Evolutionary conservation across 169 alveolate species (phyloP).

Genomic region (Pseudocohnilembus persalinus): DNA sequence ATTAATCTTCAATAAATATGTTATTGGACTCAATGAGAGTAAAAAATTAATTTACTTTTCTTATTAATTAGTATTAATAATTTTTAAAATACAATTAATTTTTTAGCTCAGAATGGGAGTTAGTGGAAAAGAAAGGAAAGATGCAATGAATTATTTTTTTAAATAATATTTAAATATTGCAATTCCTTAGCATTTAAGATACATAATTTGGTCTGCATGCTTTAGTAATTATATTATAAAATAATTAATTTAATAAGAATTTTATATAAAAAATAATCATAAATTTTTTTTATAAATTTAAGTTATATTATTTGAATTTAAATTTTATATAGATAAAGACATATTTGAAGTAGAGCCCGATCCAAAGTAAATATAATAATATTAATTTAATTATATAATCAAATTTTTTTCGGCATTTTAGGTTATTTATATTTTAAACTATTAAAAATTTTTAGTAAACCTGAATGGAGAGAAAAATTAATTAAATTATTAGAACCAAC

Average conservation of each 20-base stretch:
- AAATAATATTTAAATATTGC: conserved; percentile 36
- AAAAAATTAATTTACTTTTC: not conserved
- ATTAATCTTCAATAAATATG: conserved; percentile 35
- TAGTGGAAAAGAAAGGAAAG: conserved; percentile 42
- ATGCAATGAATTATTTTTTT: conserved; percentile 43
- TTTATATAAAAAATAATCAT: not conserved
- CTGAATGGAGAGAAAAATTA: conserved; percentile 32
- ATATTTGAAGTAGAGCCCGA: not conserved
- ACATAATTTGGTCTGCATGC: conserved; percentile 40
- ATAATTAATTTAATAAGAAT: conserved; percentile 11
- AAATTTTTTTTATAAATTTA: not conserved
- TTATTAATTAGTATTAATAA: not conserved
- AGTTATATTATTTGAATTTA: not conserved
- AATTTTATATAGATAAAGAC: not conserved
- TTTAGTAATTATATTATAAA: too few relatives aligned
- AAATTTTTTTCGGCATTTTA: too few relatives aligned
- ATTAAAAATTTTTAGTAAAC: not conserved
- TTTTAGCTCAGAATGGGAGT: conserved; percentile 40
- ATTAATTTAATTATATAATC: too few relatives aligned
- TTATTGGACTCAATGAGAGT: conserved; percentile 42
- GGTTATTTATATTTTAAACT: too few relatives aligned
- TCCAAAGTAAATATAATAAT: not conserved
- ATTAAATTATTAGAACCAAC: conserved; percentile 9
- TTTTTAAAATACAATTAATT: too few relatives aligned
- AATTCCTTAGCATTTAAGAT: conserved; percentile 41